Conservation (phyloP, 208 protist genomes). For the Leishmania braziliensis region DNA sequence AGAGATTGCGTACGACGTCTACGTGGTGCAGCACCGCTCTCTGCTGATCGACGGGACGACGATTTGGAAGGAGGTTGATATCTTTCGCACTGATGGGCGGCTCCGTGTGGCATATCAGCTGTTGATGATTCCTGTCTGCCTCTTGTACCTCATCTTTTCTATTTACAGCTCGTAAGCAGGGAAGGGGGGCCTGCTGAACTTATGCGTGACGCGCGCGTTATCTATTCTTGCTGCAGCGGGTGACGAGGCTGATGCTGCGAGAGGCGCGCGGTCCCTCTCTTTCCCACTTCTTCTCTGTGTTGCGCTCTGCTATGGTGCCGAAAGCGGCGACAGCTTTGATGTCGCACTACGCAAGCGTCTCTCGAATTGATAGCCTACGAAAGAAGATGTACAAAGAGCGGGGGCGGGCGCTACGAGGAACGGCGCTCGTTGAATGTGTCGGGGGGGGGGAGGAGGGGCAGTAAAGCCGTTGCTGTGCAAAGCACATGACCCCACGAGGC, state of each 20-base stretch:
- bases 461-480: not conserved
- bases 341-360: not conserved
- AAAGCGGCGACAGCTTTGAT: not conserved
- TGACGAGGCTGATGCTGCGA: not conserved
- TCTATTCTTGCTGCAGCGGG: not conserved
- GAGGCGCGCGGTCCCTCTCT: not conserved
- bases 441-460: not conserved
- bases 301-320: not conserved
- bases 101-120: constrained; percentile 47
- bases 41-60: constrained; percentile 71
- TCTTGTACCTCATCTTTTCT: constrained; percentile 35
- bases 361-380: not conserved
- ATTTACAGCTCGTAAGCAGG: constrained; percentile 17
- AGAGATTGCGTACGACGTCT: constrained; percentile 66
- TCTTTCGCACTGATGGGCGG: constrained; percentile 39
- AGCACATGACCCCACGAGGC: not conserved
- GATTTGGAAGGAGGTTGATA: constrained; percentile 59
- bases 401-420: not conserved
- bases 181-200: not conserved
- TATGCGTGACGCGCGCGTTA: not conserved
- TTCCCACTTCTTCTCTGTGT: not conserved
- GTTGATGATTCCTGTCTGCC: constrained; percentile 36
- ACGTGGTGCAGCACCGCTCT: constrained; percentile 36
- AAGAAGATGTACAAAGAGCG: not conserved
- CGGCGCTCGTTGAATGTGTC: not conserved